A percentile compares a stretch with the other conserved stretches of the same genome.
Evolutionary conservation across 2,329 filamentous ascomycete genomes (phyloP).

Genomic region (Clonostachys rhizophaga): DNA sequence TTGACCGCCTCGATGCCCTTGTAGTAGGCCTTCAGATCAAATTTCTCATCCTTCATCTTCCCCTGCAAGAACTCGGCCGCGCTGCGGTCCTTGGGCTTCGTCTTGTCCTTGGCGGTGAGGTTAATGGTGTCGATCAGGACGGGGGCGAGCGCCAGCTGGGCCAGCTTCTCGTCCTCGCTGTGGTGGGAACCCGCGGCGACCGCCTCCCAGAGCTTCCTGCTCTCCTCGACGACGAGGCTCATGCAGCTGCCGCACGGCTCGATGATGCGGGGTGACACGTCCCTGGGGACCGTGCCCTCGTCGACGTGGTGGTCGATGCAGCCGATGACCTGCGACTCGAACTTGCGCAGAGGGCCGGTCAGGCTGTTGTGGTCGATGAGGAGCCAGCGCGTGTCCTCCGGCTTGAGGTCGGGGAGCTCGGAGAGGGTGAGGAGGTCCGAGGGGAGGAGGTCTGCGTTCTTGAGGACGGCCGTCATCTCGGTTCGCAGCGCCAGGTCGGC

Average conservation of each 20-base stretch:
- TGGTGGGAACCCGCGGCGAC: conserved; percentile 19
- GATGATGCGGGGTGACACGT: conserved; percentile 54
- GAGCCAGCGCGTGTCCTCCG: conserved; percentile 61
- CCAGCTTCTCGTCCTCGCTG: conserved; percentile 52
- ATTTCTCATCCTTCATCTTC: conserved; percentile 21
- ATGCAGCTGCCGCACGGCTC: conserved; percentile 68
- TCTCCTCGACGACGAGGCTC: conserved; percentile 62
- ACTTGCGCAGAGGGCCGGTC: conserved; percentile 50
- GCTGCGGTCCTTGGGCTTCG: conserved; percentile 53
- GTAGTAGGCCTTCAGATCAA: conserved; percentile 53
- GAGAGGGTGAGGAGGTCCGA: conserved; percentile 60
- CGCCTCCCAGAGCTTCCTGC: conserved; percentile 51
- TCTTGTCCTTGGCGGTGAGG: conserved; percentile 58
- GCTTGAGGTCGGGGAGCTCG: conserved; percentile 41
- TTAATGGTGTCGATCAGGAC: conserved; percentile 71
- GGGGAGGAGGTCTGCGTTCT: conserved; percentile 50
- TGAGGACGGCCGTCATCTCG: conserved; percentile 64
- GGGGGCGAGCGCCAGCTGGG: conserved; percentile 62
- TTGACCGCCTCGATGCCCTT: conserved; percentile 59
- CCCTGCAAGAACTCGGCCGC: conserved; percentile 46
- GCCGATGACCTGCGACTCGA: conserved; percentile 54
- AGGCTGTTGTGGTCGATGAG: conserved; percentile 78
- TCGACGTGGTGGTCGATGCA: conserved; percentile 80
- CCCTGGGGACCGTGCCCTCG: conserved; percentile 47
- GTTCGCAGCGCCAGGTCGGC: conserved; percentile 67